Evolutionary conservation across 1,284 basidiomycete genomes (phyloP).

Genomic region (Cerrena zonata): DNA sequence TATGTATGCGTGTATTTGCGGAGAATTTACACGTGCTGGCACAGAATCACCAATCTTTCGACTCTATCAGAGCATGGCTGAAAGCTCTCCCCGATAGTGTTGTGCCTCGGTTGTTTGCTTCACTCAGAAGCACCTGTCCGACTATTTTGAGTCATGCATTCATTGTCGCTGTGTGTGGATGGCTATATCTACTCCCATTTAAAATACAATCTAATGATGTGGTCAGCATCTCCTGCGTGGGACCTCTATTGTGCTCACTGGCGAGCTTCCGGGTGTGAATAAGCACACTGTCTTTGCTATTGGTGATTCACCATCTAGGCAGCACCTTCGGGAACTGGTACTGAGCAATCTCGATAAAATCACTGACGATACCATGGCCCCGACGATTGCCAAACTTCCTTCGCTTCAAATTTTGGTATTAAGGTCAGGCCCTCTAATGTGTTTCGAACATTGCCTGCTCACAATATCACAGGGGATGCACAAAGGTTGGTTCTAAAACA

Average conservation of each 20-base stretch:
- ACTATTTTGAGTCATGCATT: conserved; percentile 46
- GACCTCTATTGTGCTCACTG: conserved; percentile 40
- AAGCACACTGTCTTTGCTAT: conserved; percentile 46
- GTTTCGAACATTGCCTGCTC: neutral
- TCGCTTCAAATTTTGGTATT: conserved; percentile 44
- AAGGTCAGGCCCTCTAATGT: conserved; percentile 35
- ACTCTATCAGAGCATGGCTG: conserved; percentile 34
- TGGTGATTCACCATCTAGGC: conserved; percentile 28
- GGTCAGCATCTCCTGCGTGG: conserved; percentile 58
- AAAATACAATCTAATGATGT: conserved; percentile 2
- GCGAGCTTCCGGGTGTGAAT: conserved; percentile 48
- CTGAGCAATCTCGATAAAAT: conserved; percentile 49
- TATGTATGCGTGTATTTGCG: conserved; percentile 53
- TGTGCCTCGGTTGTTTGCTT: conserved; percentile 44
- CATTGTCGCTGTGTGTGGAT: conserved; percentile 44
- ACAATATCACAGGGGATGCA: conserved; percentile 44
- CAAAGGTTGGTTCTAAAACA: conserved; percentile 49
- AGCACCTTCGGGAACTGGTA: conserved; percentile 42
- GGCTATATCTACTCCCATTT: neutral
- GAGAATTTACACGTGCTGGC: conserved; percentile 37
- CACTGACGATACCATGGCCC: conserved; percentile 46
- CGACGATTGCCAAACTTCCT: conserved; percentile 40
- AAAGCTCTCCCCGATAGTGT: conserved; percentile 47
- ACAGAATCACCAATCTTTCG: conserved; percentile 35
- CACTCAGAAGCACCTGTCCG: conserved; percentile 45